A percentile compares a stretch with the other conserved stretches of the same genome.
These are phyloP conservation scores for Cichorium intybus DNA, from an alignment of 140 eudicot species.

Conservation along the genomic window DNA sequence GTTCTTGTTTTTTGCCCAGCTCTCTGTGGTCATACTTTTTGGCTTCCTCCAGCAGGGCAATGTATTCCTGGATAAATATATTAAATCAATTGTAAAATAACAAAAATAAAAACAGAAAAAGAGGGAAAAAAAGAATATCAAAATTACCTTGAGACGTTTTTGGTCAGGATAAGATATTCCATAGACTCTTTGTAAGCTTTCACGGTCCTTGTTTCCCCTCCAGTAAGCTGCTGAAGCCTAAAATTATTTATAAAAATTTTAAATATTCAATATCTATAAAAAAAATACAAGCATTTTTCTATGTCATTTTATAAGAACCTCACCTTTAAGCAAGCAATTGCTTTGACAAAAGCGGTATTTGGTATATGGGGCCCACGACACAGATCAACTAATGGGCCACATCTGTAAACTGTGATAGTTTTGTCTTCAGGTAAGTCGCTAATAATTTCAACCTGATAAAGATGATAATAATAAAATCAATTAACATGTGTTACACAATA, in stretches of 20 bases:
- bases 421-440: slow-evolving; percentile 82
- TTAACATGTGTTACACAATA: slow-evolving; percentile 14
- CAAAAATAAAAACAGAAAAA: background rate
- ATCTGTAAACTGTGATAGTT: slow-evolving; percentile 88
- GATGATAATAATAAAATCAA: slow-evolving; percentile 1
- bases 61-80: slow-evolving; percentile 63
- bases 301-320: background rate
- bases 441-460: slow-evolving; percentile 79
- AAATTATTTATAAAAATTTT: background rate
- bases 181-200: slow-evolving; percentile 96
- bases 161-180: slow-evolving; percentile 96
- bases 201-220: slow-evolving; percentile 94
- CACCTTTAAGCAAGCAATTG: slow-evolving; percentile 87
- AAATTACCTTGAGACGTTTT: slow-evolving; percentile 68
- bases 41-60: slow-evolving; percentile 78
- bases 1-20: slow-evolving; percentile 80
- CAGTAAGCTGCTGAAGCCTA: slow-evolving; percentile 99
- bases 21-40: slow-evolving; percentile 93
- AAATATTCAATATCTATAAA: background rate
- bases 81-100: background rate
- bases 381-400: slow-evolving; percentile 96
- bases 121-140: slow-evolving; percentile 7
- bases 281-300: background rate
- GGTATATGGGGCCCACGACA: slow-evolving; percentile 99
- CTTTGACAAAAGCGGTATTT: slow-evolving; percentile 86